These are phyloP conservation scores for Cephaloascus fragrans DNA, from an alignment of 805 yeast species.

Conservation along the genomic window DNA sequence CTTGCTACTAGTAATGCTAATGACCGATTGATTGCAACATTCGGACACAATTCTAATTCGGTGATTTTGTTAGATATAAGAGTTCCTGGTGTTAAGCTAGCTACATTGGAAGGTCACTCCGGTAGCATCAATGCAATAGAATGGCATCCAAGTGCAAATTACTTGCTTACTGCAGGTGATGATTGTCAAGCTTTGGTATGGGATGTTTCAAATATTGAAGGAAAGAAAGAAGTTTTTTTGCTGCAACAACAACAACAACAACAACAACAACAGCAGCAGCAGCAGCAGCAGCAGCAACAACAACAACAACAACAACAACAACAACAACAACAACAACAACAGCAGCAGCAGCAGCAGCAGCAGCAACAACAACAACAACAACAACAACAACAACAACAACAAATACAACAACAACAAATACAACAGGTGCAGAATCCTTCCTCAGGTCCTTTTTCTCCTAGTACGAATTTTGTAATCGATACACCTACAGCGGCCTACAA, in stretches of 20 bases:
- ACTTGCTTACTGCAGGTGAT: constrained; percentile 56
- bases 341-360: constrained; percentile 2
- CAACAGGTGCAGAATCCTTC: constrained; percentile 1
- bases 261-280: too few species aligned
- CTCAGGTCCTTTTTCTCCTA: too few species aligned
- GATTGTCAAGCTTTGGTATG: constrained; percentile 66
- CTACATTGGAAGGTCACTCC: constrained; percentile 57
- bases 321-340: background rate
- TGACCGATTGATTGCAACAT: constrained; percentile 74
- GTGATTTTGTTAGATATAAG: constrained; percentile 75
- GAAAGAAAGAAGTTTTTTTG: background rate
- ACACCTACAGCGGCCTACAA: constrained; percentile 41
- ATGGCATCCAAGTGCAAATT: constrained; percentile 77
- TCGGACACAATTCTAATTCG: constrained; percentile 59
- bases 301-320: background rate
- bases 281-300: background rate
- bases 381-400: too few species aligned
- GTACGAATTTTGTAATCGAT: too few species aligned
- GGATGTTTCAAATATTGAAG: constrained; percentile 36
- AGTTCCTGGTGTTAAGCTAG: constrained; percentile 75
- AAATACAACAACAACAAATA: too few species aligned
- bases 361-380: too few species aligned
- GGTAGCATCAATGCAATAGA: constrained; percentile 61
- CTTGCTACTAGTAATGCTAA: constrained; percentile 74
- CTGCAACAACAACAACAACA: too few species aligned